Evolutionary conservation across 179 eudicot genomes (phyloP).

Genomic region (Sideroxylon spinosum): DNA sequence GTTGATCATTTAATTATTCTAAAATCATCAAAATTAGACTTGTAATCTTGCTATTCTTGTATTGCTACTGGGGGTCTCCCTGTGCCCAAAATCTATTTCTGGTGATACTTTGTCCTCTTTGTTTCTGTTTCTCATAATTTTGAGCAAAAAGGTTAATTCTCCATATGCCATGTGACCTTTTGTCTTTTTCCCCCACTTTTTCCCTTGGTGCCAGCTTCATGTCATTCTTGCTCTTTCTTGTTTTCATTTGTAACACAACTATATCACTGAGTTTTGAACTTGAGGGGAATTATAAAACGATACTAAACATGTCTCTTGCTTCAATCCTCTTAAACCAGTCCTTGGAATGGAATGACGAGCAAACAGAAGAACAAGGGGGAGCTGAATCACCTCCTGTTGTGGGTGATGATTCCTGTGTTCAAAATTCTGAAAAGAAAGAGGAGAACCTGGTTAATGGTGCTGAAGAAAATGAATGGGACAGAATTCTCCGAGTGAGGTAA

Average conservation of each 20-base stretch:
- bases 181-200: neutral
- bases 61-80: neutral
- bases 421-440: conserved; percentile 53
- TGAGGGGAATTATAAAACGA: neutral
- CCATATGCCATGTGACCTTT: neutral
- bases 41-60: neutral
- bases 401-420: conserved; percentile 46
- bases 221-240: neutral
- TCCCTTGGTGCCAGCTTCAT: too few relatives aligned
- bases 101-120: neutral
- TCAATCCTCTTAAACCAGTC: conserved; percentile 40
- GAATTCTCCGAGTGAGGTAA: conserved; percentile 86
- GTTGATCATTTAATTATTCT: too few relatives aligned
- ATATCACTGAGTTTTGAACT: neutral
- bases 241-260: conserved; percentile 1
- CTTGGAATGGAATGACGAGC: conserved; percentile 89
- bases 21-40: too few relatives aligned
- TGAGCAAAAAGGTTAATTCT: neutral
- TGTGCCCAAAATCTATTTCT: neutral
- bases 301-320: neutral
- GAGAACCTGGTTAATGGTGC: conserved; percentile 34
- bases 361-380: conserved; percentile 66
- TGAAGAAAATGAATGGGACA: conserved; percentile 98
- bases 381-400: conserved; percentile 39
- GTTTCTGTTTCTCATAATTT: neutral